These are phyloP conservation scores for Polytolypa hystricis DNA, from an alignment of 2,329 filamentous ascomycete species.

Conservation along the genomic window DNA sequence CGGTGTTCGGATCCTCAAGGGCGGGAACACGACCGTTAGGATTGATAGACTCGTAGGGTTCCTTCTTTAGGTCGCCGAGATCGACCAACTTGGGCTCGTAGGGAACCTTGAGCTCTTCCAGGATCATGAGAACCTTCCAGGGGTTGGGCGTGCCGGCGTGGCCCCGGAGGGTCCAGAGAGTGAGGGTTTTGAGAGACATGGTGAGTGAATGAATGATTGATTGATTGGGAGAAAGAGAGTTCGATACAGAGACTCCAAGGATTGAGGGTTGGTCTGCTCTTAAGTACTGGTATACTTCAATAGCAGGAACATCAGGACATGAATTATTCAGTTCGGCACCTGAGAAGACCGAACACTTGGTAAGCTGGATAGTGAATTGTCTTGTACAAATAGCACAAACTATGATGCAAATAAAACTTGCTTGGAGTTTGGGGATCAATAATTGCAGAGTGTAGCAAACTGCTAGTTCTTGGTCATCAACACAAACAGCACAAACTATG, in stretches of 20 bases:
- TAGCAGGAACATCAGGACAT: slow-evolving; percentile 4
- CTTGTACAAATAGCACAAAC: background rate
- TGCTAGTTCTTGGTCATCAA: background rate
- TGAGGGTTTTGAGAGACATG: slow-evolving; percentile 1
- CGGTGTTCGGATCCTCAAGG: slow-evolving; percentile 30
- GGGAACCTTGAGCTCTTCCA: slow-evolving; percentile 2
- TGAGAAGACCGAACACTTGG: slow-evolving; percentile 1
- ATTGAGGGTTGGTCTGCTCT: slow-evolving; percentile 1
- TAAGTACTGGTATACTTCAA: slow-evolving; percentile 1
- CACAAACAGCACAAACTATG: background rate
- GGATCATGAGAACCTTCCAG: background rate
- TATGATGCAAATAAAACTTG: no score
- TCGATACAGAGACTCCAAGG: background rate
- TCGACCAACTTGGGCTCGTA: background rate
- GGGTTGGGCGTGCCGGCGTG: slow-evolving; percentile 3
- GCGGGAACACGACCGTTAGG: slow-evolving; percentile 34
- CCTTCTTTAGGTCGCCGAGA: slow-evolving; percentile 1
- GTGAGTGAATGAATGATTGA: background rate
- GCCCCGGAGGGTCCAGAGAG: slow-evolving; percentile 2
- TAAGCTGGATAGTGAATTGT: slow-evolving; percentile 1
- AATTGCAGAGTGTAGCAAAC: no score
- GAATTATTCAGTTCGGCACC: slow-evolving; percentile 1
- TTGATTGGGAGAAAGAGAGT: background rate
- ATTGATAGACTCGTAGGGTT: slow-evolving; percentile 20
- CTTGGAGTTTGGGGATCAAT: no score